Percentiles rank a stretch among this genome's conserved stretches.
Evolutionary conservation across 1,284 basidiomycete genomes (phyloP).

Genomic region (Wallemia hederae): DNA sequence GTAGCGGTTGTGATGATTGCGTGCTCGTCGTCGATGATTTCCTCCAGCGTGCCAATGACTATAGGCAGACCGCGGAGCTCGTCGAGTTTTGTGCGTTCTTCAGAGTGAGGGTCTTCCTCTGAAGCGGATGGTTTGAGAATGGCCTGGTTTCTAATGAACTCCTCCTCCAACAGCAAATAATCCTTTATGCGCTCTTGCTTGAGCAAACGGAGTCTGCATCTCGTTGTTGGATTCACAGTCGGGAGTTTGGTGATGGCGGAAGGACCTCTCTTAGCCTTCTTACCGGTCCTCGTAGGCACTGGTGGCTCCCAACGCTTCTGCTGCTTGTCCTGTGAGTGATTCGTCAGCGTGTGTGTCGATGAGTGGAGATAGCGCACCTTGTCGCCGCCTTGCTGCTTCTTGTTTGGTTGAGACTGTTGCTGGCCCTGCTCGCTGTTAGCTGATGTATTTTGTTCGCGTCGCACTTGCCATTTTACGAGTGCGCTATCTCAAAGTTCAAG

Average conservation of each 20-base stretch:
- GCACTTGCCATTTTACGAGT: background rate
- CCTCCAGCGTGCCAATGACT: slow-evolving; percentile 88
- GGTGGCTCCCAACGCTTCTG: slow-evolving; percentile 96
- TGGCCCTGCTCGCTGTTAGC: too few relatives aligned
- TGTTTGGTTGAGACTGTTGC: slow-evolving; percentile 2
- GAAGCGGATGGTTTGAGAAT: slow-evolving; percentile 49
- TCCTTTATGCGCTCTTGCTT: slow-evolving; percentile 97
- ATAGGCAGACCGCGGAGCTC: slow-evolving; percentile 84
- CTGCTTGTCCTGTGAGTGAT: slow-evolving; percentile 23
- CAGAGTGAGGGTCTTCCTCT: slow-evolving; percentile 79
- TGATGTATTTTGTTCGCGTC: background rate
- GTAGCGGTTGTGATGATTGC: slow-evolving; percentile 87
- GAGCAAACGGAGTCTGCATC: slow-evolving; percentile 80
- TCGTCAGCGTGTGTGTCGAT: background rate
- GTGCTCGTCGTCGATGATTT: slow-evolving; percentile 99
- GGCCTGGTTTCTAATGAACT: slow-evolving; percentile 90
- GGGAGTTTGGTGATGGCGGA: slow-evolving; percentile 75
- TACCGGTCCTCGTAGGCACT: slow-evolving; percentile 83
- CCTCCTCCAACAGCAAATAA: slow-evolving; percentile 86
- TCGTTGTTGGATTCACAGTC: slow-evolving; percentile 71
- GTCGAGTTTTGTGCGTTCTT: slow-evolving; percentile 79
- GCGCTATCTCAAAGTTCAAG: background rate
- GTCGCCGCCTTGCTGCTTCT: slow-evolving; percentile 5
- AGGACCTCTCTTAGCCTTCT: slow-evolving; percentile 77
- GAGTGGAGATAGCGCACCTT: slow-evolving; percentile 2